Conservation (phyloP, 768 basidiomycete species). For the Serendipita sp. region DNA sequence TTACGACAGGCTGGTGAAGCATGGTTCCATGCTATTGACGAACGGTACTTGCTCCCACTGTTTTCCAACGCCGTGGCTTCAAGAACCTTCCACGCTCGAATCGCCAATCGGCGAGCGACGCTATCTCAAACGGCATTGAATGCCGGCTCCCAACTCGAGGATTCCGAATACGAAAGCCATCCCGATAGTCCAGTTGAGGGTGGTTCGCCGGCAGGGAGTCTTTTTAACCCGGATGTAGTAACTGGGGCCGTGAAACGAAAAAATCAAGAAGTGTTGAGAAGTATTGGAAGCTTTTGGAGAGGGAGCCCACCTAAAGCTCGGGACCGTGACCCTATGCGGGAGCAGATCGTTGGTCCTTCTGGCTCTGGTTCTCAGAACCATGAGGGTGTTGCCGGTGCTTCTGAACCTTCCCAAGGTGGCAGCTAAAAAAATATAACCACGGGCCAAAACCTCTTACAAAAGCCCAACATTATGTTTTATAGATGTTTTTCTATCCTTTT, state of each 20-base stretch:
- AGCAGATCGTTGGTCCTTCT: no score
- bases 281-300: constrained; percentile 6
- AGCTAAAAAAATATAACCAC: no score
- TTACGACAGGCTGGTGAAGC: constrained; percentile 37
- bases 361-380: no score
- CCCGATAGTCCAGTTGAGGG: not conserved
- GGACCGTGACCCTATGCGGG: no score
- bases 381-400: no score
- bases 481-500: no score
- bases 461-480: no score
- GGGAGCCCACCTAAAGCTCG: not conserved
- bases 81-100: constrained; percentile 65
- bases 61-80: constrained; percentile 88
- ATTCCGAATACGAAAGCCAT: not conserved
- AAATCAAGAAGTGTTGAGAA: constrained; percentile 2
- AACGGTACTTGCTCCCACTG: constrained; percentile 81
- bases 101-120: constrained; percentile 11
- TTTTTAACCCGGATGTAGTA: not conserved
- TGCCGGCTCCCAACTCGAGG: not conserved
- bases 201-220: not conserved
- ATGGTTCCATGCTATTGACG: constrained; percentile 93
- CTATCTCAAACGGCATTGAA: not conserved
- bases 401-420: no score
- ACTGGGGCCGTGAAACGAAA: not conserved
- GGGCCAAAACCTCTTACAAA: no score